Base-by-base conservation (phyloP, 495 filamentous ascomycete species). In the Hamigera avellanea region DNA sequence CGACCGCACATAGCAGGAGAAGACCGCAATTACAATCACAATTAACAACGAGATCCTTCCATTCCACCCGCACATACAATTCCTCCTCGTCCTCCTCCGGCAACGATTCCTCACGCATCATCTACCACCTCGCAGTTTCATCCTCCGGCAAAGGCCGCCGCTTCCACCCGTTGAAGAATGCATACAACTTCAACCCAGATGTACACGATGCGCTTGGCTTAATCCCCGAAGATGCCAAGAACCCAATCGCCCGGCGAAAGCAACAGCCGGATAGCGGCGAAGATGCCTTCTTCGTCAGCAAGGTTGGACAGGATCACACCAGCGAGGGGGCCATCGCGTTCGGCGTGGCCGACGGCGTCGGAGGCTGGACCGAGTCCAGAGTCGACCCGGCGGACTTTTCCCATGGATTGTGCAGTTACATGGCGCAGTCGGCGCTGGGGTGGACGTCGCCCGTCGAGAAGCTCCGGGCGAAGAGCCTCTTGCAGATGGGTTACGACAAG, bases 371-470 rank as follows among this genome's bases (percentile, higher is more conserved):
- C 29, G 84, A 95, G 43, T 83, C 77, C 26, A 85, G 85, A 17
- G 77, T 98, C 30, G 89, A 99, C 49, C 86, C 93, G 13, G 85
- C 86, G 8, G 81, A 95, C 54, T 95, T 99, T 57, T 86, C 89
- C 1, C 93, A 96, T 56, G 81, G 80, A n/a, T 67, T 99, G 25
- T 95, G 91, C 63, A 74, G 82, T 35, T 81, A 88, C 49, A 95
- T 95, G 83, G 86, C 84, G 1, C 62, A 71, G 25, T 70, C 74
- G 1, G 86, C 86, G 3, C 56, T 76, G 47, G 59, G 64, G 13
- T 67, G 72, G 48, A 46, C 49, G 8, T 30, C 30, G 17, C 38
- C 59, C 30, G 37, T 57, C 16, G 57, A 63, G 19, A 59, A 60
- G 14, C 45, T 91, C 32, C 70, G 70, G 26, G 76, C 91, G 6